Percentiles rank a stretch among this genome's conserved stretches.
Evolutionary conservation across 345 rosid genomes (phyloP).

Genomic region (Corchorus olitorius): DNA sequence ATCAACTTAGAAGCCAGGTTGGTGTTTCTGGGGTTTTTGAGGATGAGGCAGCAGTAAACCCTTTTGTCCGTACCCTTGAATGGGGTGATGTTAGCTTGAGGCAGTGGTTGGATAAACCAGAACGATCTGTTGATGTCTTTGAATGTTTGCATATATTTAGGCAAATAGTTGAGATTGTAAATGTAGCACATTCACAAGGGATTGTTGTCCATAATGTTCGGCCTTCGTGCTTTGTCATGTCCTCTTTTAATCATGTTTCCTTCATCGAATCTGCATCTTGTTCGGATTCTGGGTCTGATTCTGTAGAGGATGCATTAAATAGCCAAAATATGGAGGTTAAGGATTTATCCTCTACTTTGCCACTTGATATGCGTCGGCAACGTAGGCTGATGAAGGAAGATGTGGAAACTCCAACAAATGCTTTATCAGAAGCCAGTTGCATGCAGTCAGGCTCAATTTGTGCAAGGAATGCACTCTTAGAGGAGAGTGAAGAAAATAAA

Average conservation of each 20-base stretch:
- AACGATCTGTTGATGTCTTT: constrained; percentile 65
- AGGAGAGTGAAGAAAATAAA: constrained; percentile 46
- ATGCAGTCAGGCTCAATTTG: constrained; percentile 54
- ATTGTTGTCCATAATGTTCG: constrained; percentile 85
- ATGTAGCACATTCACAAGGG: constrained; percentile 89
- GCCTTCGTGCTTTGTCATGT: constrained; percentile 95
- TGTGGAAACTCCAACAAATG: constrained; percentile 40
- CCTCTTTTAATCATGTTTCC: constrained; percentile 86
- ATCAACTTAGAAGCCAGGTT: constrained; percentile 51
- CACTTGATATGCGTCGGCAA: constrained; percentile 40
- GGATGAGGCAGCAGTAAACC: constrained; percentile 54
- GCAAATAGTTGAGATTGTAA: constrained; percentile 85
- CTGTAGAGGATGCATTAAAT: constrained; percentile 65
- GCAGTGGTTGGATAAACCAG: constrained; percentile 91
- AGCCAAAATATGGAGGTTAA: constrained; percentile 48
- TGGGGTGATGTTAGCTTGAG: constrained; percentile 95
- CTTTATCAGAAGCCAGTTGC: constrained; percentile 60
- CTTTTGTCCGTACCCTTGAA: constrained; percentile 56
- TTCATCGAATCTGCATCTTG: constrained; percentile 96
- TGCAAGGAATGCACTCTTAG: constrained; percentile 35
- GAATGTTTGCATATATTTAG: constrained; percentile 94
- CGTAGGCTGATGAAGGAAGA: constrained; percentile 45
- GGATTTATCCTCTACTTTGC: constrained; percentile 42
- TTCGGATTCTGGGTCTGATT: constrained; percentile 96
- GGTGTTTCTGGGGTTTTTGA: constrained; percentile 54